Evolutionary conservation across 2,329 filamentous ascomycete species (phyloP).

Genomic region (Colletotrichum neosansevieriae): DNA sequence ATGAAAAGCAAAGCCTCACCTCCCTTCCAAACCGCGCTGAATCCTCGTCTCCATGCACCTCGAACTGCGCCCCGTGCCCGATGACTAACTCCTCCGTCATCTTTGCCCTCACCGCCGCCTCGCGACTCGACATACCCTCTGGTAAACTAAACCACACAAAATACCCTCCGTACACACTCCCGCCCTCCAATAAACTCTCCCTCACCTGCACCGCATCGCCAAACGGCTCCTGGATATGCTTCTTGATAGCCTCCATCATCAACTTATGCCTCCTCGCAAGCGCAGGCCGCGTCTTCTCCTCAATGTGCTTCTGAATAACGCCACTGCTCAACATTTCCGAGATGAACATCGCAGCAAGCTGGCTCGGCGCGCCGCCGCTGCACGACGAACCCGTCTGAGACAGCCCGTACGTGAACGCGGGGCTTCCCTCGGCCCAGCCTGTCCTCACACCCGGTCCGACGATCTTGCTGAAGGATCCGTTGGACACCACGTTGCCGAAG

Average conservation of each 20-base stretch:
- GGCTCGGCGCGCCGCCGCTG: conserved; percentile 69
- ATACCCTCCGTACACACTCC: conserved; percentile 78
- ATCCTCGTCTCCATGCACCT: conserved; percentile 69
- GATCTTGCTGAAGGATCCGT: conserved; percentile 92
- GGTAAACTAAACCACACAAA: conserved; percentile 85
- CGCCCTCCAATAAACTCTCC: conserved; percentile 50
- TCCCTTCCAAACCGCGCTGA: conserved; percentile 68
- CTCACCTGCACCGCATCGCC: conserved; percentile 61
- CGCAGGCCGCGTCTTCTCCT: conserved; percentile 56
- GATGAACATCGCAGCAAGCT: conserved; percentile 66
- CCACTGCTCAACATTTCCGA: conserved; percentile 60
- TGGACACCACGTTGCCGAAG: conserved; percentile 87
- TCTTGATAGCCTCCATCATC: conserved; percentile 70
- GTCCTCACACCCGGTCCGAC: conserved; percentile 83
- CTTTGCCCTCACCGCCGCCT: conserved; percentile 68
- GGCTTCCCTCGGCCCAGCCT: conserved; percentile 86
- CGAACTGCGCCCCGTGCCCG: conserved; percentile 77
- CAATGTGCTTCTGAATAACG: conserved; percentile 58
- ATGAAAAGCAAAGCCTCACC: conserved; percentile 78
- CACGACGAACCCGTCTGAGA: conserved; percentile 65
- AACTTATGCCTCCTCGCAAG: conserved; percentile 59
- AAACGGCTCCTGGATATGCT: conserved; percentile 68
- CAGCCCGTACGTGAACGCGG: conserved; percentile 63
- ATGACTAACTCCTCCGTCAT: conserved; percentile 75
- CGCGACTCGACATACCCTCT: conserved; percentile 59